Conservation (phyloP, 805 yeast species). For the Vanderwaltozyma yarrowii region DNA sequence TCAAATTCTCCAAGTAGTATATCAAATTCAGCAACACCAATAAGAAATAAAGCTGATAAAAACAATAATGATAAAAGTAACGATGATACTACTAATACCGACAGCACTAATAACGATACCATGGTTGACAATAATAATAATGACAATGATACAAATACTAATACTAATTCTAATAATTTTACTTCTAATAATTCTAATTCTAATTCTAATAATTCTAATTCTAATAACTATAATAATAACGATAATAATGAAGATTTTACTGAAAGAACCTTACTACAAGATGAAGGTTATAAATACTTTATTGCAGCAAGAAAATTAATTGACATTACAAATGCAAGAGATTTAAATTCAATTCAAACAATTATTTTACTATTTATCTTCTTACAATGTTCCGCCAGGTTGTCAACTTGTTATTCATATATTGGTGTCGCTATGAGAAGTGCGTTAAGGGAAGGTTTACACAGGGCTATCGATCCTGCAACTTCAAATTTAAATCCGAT, state of each 20-base stretch:
- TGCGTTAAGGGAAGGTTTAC: slow-evolving; percentile 78
- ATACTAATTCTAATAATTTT: not conserved
- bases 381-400: slow-evolving; percentile 74
- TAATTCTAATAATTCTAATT: no score
- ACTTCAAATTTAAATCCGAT: slow-evolving; percentile 43
- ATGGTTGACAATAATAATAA: no score
- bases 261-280: slow-evolving; percentile 28
- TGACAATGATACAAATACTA: not conserved
- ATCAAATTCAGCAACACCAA: not conserved
- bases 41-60: no score
- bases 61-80: no score
- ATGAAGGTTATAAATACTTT: slow-evolving; percentile 75
- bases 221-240: not conserved
- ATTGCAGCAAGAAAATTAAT: slow-evolving; percentile 76
- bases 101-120: no score
- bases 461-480: slow-evolving; percentile 50
- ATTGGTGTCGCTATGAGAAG: slow-evolving; percentile 84
- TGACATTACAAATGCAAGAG: slow-evolving; percentile 80
- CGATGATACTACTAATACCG: no score
- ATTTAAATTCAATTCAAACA: slow-evolving; percentile 74
- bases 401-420: slow-evolving; percentile 84
- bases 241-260: not conserved
- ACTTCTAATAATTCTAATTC: not conserved
- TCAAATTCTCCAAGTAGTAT: no score
- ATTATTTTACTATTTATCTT: slow-evolving; percentile 79